phyloP scores from a whole-genome alignment of 2,329 filamentous ascomycete genomes.

The Fusarium tjaetaba region DNA sequence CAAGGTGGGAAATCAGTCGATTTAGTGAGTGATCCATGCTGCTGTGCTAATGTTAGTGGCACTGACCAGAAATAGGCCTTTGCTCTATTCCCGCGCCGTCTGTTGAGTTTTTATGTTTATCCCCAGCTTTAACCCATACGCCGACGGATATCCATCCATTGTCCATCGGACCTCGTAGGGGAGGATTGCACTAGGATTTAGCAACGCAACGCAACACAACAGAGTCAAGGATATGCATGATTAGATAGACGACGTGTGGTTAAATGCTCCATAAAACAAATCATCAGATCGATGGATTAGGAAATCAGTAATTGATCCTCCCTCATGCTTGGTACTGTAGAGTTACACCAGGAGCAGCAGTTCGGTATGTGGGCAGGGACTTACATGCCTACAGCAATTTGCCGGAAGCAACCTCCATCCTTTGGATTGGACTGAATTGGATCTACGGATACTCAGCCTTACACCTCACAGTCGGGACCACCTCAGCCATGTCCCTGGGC shows the following conservation, averaged over 20 bases:
- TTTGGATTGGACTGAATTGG: background rate
- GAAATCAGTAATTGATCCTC: constrained; percentile 14
- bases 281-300: background rate
- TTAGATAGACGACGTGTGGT: constrained; percentile 1
- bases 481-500: constrained; percentile 16
- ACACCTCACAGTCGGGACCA: constrained; percentile 36
- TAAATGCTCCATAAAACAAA: background rate
- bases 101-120: background rate
- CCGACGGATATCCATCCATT: background rate
- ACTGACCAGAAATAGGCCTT: background rate
- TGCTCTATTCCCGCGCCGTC: background rate
- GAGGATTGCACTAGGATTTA: background rate
- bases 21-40: constrained; percentile 10
- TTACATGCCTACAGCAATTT: constrained; percentile 11
- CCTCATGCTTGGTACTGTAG: background rate
- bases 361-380: background rate
- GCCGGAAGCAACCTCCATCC: constrained; percentile 3
- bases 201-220: background rate
- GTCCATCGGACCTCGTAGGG: background rate
- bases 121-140: background rate
- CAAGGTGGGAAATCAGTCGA: constrained; percentile 34
- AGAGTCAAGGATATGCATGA: background rate
- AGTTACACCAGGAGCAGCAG: background rate
- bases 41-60: background rate
- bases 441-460: constrained; percentile 23